phyloP scores from a whole-genome alignment of 164 flowering plant genomes.

The Vitis rupestris region DNA sequence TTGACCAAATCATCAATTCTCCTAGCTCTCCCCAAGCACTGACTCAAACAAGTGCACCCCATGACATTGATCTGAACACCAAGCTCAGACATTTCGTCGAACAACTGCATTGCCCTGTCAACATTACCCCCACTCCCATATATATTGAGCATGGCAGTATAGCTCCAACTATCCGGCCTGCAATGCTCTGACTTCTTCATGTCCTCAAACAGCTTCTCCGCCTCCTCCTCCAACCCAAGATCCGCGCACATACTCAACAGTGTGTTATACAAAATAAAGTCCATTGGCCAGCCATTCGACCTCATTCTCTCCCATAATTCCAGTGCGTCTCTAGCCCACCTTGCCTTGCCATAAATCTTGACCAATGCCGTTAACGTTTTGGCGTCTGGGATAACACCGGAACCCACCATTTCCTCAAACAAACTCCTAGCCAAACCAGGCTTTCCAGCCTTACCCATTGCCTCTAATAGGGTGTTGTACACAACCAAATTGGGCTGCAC shows the following conservation, averaged over 20 bases:
- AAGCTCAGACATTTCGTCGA: constrained; percentile 60
- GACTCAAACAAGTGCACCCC: constrained; percentile 90
- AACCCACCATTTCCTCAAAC: constrained; percentile 74
- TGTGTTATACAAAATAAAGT: constrained; percentile 77
- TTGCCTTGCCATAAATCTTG: constrained; percentile 88
- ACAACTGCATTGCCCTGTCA: constrained; percentile 68
- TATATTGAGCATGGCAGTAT: constrained; percentile 86
- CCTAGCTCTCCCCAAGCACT: constrained; percentile 71
- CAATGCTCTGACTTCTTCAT: constrained; percentile 59
- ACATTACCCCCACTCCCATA: constrained; percentile 81
- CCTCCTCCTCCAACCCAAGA: constrained; percentile 85
- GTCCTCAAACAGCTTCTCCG: constrained; percentile 75
- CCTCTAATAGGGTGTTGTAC: constrained; percentile 82
- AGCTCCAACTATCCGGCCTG: constrained; percentile 87
- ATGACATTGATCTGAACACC: constrained; percentile 75
- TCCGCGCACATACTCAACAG: constrained; percentile 97
- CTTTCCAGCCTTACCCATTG: constrained; percentile 89
- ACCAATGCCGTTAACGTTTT: constrained; percentile 77
- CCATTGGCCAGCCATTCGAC: constrained; percentile 78
- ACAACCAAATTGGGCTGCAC: constrained; percentile 84
- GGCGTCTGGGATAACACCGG: constrained; percentile 69
- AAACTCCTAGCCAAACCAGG: constrained; percentile 80
- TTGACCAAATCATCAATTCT: constrained; percentile 70
- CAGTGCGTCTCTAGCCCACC: constrained; percentile 85
- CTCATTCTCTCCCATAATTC: constrained; percentile 79